Evolutionary conservation across 2,329 filamentous ascomycete species (phyloP).

Genomic region (Cephalotrichum gorgonifer): DNA sequence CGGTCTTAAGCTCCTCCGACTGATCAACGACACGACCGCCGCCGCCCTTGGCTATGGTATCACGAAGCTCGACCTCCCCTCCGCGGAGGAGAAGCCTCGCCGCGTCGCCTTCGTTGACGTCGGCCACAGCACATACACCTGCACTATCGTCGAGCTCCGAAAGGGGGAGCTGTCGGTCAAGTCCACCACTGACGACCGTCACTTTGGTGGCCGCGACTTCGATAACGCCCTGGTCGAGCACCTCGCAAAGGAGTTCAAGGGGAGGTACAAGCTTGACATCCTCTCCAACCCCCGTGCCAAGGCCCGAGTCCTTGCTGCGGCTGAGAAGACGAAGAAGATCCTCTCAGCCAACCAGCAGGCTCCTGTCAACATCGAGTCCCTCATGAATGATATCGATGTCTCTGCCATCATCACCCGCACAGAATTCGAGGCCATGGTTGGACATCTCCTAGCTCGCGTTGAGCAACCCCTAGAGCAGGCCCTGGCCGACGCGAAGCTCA

Average conservation of each 20-base stretch:
- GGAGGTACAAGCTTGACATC: slow-evolving; percentile 97
- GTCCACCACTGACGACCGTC: slow-evolving; percentile 83
- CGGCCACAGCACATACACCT: slow-evolving; percentile 92
- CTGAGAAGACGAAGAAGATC: slow-evolving; percentile 98
- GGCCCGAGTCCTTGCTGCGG: slow-evolving; percentile 75
- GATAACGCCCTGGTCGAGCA: slow-evolving; percentile 92
- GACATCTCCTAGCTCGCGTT: slow-evolving; percentile 68
- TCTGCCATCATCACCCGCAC: slow-evolving; percentile 81
- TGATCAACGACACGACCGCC: slow-evolving; percentile 97
- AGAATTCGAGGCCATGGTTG: slow-evolving; percentile 84
- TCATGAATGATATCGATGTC: slow-evolving; percentile 97
- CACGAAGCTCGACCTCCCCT: slow-evolving; percentile 89
- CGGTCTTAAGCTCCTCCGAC: slow-evolving; percentile 79
- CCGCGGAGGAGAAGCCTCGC: slow-evolving; percentile 80
- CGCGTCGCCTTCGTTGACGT: slow-evolving; percentile 90
- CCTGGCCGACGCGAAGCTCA: slow-evolving; percentile 85
- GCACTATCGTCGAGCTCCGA: slow-evolving; percentile 88
- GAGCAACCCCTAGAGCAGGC: slow-evolving; percentile 76
- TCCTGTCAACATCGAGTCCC: slow-evolving; percentile 90
- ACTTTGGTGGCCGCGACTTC: slow-evolving; percentile 96
- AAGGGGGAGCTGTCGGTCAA: slow-evolving; percentile 96
- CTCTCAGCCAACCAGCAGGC: slow-evolving; percentile 90
- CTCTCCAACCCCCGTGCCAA: slow-evolving; percentile 80
- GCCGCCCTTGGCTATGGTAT: slow-evolving; percentile 95
- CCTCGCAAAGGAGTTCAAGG: slow-evolving; percentile 91